phyloP scores from a whole-genome alignment of 2,329 filamentous ascomycete genomes.

The Paecilomyces sp. region DNA sequence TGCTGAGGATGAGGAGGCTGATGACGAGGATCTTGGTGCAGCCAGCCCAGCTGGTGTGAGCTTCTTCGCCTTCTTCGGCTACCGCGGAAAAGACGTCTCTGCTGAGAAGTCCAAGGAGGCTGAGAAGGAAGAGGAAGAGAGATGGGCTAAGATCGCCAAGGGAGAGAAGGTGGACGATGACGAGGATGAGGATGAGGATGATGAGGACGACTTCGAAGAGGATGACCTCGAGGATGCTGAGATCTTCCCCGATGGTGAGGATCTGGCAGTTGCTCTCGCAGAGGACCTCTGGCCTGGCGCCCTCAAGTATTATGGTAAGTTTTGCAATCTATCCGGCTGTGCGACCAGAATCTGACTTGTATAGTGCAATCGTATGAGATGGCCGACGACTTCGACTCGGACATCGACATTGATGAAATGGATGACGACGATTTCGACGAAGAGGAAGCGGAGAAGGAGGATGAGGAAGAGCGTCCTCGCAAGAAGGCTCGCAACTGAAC shows the following conservation, averaged over 20 bases:
- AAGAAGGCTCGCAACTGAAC: constrained; percentile 15
- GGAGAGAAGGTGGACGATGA: constrained; percentile 46
- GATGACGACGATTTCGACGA: constrained; percentile 47
- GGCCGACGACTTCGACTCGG: constrained; percentile 50
- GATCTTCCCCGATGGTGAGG: constrained; percentile 81
- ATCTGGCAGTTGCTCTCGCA: constrained; percentile 69
- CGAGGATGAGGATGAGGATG: constrained; percentile 38
- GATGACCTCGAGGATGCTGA: constrained; percentile 63
- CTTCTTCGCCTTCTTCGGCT: constrained; percentile 90
- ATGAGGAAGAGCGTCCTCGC: constrained; percentile 30
- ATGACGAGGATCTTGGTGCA: constrained; percentile 32
- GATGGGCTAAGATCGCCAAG: constrained; percentile 41
- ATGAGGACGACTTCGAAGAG: constrained; percentile 55
- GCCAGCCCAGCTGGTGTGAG: constrained; percentile 59
- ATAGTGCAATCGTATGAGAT: constrained; percentile 64
- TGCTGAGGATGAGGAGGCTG: constrained; percentile 27
- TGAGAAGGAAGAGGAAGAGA: constrained; percentile 53
- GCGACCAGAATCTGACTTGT: constrained; percentile 27
- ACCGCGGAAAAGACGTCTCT: constrained; percentile 60
- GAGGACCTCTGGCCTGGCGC: constrained; percentile 88
- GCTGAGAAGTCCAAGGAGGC: constrained; percentile 64
- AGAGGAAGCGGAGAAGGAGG: constrained; percentile 39
- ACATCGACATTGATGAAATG: constrained; percentile 61
- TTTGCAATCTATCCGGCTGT: neutral
- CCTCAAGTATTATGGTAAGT: constrained; percentile 85